Conservation (phyloP, 345 rosid species). For the Eucalyptus pauciflora region DNA sequence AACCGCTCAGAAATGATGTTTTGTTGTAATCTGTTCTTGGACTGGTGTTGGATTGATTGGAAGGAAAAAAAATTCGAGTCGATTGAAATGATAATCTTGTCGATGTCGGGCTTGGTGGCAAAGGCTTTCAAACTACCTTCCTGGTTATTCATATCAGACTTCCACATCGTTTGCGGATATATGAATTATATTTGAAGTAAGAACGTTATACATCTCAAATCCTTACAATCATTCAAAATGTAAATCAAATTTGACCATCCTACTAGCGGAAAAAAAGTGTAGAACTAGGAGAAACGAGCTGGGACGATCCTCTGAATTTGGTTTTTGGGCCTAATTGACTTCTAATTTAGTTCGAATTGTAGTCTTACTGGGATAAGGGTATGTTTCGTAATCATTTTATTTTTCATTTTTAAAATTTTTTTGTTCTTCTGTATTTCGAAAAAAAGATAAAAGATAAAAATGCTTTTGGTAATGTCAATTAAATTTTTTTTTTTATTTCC, state of each 20-base stretch:
- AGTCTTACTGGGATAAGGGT: neutral
- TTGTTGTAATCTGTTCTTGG: neutral
- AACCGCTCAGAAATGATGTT: neutral
- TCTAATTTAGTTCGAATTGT: neutral
- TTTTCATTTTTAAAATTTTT: no score
- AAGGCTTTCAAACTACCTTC: neutral
- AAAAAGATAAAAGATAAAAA: no score
- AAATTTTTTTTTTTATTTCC: no score
- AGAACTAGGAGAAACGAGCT: neutral
- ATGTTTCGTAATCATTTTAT: no score
- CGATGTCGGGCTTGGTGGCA: neutral
- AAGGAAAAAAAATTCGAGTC: neutral
- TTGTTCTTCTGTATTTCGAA: accelerated
- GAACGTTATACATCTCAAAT: neutral
- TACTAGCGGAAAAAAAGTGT: neutral
- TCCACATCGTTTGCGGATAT: neutral
- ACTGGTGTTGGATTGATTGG: neutral
- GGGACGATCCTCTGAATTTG: neutral
- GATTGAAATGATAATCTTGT: neutral
- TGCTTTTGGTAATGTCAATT: no score
- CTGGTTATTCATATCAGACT: neutral
- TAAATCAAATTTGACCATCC: neutral
- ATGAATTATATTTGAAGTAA: neutral
- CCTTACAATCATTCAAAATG: neutral
- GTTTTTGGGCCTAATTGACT: neutral